Base-by-base conservation (phyloP, 257 asterid species). In the Solanum dulcamara region DNA sequence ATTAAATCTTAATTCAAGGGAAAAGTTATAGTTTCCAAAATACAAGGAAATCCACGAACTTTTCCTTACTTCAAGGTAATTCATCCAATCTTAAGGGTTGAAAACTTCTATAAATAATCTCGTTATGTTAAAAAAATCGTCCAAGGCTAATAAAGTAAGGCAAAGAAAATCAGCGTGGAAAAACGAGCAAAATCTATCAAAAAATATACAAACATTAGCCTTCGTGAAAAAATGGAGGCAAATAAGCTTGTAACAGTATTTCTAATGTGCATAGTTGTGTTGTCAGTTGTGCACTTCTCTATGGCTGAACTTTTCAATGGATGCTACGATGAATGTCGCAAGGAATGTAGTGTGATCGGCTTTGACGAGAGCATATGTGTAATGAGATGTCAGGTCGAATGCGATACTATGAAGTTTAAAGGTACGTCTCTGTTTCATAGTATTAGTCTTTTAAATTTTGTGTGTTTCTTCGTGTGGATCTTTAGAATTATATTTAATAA, bases 161-260 rank as follows among this genome's bases (percentile, higher is more conserved):
- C 33, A 12, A 60, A 11, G 37, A 26, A 62, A 30, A 17, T 4
- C 75, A 17, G 26, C 11, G 8, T 24, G 28, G 14, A 8, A 67
- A 32, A 33, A 30, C 5, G 17, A 67, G 6, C 71, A 32, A 32
- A 30, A 30, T 33, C 26, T 28, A 26, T 62, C 6, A 5, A 62
- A 13, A 62, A 62, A 62, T 30, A 14, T 30, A 32, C 7, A 3
- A 17, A 32, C 32, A 32, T 1, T 67, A 67, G 3, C 75, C 75
- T 67, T 32, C 13, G 24, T 67, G 15, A 6, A 55, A 30, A 57
- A 48, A 62, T 35, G 64, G 85, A 57, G 84, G 72, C 74, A 3
- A 84, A 87, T 59, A 85, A 84, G 9, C 10, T 87, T 28, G 84
- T 81, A 51, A 87, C 74, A 8, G 81, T 71, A 18, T 87, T 84